Base-by-base conservation (phyloP, 148 eudicot species). In the Drosera capensis region DNA sequence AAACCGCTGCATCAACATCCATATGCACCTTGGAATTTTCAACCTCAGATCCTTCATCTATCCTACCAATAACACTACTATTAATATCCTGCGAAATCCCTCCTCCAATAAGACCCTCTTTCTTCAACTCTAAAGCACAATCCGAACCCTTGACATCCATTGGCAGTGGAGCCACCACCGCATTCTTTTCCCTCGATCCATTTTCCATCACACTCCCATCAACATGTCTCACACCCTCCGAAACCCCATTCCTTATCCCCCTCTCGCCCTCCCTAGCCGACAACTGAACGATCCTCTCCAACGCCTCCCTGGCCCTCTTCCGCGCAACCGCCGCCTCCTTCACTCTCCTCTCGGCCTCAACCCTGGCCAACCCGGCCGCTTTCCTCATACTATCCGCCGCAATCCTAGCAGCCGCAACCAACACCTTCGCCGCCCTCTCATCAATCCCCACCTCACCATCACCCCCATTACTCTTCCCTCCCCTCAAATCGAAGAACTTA, bases 361-460 rank as follows among this genome's bases (percentile, higher is more conserved):
- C 45, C 54, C 46, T 68, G 1, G 82, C 83, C 7, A 29, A 23
- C 5, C 21, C 61, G 8, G 58, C 74, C 8, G 80, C 94, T 31
- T 66, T 74, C 34, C 18, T 65, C 77, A 87, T 68, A 16, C 90
- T 71, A 6, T 30, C 38, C n/a, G 71, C 42, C 2, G 96, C 68
- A 5, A 87, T 77, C 68, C 31, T 79, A 2, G 86, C 76, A 1
- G 96, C 96, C 1, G 80, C 72, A n/a, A 77, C 25, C 21, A 87
- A 54, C 15, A 64, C 67, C 58, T 30, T 79, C 3, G 94, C 74
- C 2, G 64, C 51, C 4, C 45, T 47, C 41, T 45, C 52, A 55
- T 87, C 96, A 8, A 82, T 59, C n/a, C 38, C n/a, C 13, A 9
- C n/a, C 3, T 34, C n/a, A 34, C 2, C 0, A 4, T 5, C 13